A percentile compares a stretch with the other conserved stretches of the same genome.
These are phyloP conservation scores for Inga leiocalycina DNA, from an alignment of 306 rosid genomes.

Conservation along the genomic window DNA sequence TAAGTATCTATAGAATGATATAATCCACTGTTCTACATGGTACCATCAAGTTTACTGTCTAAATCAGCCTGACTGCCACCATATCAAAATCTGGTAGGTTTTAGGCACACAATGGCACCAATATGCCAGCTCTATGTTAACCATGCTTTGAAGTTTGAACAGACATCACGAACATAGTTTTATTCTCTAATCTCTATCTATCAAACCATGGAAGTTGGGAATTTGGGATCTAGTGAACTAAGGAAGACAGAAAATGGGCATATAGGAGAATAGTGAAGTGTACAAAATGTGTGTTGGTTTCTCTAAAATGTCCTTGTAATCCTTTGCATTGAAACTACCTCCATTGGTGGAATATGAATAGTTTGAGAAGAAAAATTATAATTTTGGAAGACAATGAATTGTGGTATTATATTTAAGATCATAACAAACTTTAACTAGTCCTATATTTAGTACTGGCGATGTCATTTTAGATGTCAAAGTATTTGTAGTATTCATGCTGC, in stretches of 20 bases:
- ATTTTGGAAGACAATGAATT: neutral
- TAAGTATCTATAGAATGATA: constrained; percentile 17
- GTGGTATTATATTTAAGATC: neutral
- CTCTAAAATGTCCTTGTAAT: neutral
- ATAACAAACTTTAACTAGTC: neutral
- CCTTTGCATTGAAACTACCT: too few species aligned
- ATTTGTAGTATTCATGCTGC: neutral
- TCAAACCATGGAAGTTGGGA: constrained; percentile 13
- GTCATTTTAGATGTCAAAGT: neutral
- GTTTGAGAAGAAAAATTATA: neutral
- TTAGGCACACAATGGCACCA: constrained; percentile 2
- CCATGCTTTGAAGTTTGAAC: constrained; percentile 14
- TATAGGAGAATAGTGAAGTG: neutral
- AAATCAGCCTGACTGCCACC: neutral
- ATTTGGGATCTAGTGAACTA: neutral
- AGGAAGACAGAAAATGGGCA: neutral
- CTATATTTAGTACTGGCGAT: neutral
- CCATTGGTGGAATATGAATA: too few species aligned
- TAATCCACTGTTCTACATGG: neutral
- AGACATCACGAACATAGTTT: neutral
- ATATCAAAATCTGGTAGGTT: neutral
- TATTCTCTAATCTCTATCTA: neutral
- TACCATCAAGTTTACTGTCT: neutral
- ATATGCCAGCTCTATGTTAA: neutral
- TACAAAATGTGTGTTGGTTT: neutral